These are phyloP conservation scores for Colletotrichum sansevieriae DNA, from an alignment of 2,329 filamentous ascomycete genomes.

Conservation along the genomic window DNA sequence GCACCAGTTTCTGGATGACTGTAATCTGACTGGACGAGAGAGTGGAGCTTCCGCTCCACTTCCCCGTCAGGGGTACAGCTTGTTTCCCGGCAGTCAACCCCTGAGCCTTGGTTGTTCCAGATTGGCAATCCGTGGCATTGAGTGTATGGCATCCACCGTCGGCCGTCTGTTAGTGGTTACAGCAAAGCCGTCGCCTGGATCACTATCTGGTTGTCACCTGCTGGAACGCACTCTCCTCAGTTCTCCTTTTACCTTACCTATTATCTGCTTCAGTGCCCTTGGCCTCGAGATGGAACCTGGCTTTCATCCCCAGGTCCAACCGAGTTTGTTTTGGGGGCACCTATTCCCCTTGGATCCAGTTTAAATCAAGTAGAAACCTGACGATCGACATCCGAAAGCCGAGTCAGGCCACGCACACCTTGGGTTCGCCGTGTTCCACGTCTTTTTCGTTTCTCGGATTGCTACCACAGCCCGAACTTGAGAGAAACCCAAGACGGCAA, in stretches of 20 bases:
- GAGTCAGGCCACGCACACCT: constrained; percentile 24
- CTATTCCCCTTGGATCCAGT: constrained; percentile 14
- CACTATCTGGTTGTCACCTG: constrained; percentile 1
- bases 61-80: constrained; percentile 24
- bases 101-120: constrained; percentile 34
- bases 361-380: constrained; percentile 25
- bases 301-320: constrained; percentile 4
- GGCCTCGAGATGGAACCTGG: too few relatives aligned
- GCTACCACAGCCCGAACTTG: constrained; percentile 13
- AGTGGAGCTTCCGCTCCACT: constrained; percentile 1
- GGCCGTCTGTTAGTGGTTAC: constrained; percentile 11
- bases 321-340: constrained; percentile 13
- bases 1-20: constrained; percentile 3
- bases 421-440: neutral
- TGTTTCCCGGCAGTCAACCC: constrained; percentile 33
- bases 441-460: constrained; percentile 4
- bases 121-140: constrained; percentile 34
- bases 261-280: too few relatives aligned
- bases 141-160: constrained; percentile 25
- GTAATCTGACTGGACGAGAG: neutral
- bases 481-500: constrained; percentile 1
- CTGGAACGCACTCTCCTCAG: neutral
- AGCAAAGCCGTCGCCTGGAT: constrained; percentile 4
- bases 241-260: neutral
- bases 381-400: constrained; percentile 34